These are phyloP conservation scores for Xylaria telfairii DNA, from an alignment of 495 filamentous ascomycete species.

Conservation along the genomic window DNA sequence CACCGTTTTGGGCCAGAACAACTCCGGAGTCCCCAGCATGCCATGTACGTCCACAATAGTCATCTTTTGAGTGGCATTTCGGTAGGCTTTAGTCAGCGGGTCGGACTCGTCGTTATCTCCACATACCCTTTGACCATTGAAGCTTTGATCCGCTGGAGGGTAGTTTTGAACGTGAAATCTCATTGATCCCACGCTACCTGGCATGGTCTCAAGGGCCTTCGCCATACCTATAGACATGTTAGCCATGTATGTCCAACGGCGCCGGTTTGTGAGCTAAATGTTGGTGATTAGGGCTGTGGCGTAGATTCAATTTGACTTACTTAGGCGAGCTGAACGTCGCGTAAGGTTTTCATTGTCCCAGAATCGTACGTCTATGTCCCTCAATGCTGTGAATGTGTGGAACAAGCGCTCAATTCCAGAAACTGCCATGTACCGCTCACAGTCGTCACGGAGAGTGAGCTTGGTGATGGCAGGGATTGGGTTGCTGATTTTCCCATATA, in stretches of 20 bases:
- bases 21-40: slow-evolving; percentile 12
- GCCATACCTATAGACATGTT: slow-evolving; percentile 10
- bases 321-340: background rate
- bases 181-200: slow-evolving; percentile 4
- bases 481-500: background rate
- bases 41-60: slow-evolving; percentile 5
- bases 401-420: background rate
- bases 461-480: slow-evolving; percentile 10
- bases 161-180: slow-evolving; percentile 6
- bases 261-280: background rate
- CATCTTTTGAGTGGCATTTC: slow-evolving; percentile 14
- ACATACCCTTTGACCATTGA: background rate
- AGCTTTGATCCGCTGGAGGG: slow-evolving; percentile 3
- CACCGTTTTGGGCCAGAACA: slow-evolving; percentile 12
- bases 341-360: background rate
- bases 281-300: background rate
- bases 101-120: background rate
- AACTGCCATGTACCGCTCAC: slow-evolving; percentile 1
- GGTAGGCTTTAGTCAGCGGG: slow-evolving; percentile 12
- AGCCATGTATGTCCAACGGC: background rate
- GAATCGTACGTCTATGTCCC: slow-evolving; percentile 5
- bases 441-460: slow-evolving; percentile 11
- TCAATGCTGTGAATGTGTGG: background rate
- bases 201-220: slow-evolving; percentile 1
- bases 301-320: background rate